Evolutionary conservation across 106 monocot species (phyloP).

Genomic region (Iris macrosiphon): DNA sequence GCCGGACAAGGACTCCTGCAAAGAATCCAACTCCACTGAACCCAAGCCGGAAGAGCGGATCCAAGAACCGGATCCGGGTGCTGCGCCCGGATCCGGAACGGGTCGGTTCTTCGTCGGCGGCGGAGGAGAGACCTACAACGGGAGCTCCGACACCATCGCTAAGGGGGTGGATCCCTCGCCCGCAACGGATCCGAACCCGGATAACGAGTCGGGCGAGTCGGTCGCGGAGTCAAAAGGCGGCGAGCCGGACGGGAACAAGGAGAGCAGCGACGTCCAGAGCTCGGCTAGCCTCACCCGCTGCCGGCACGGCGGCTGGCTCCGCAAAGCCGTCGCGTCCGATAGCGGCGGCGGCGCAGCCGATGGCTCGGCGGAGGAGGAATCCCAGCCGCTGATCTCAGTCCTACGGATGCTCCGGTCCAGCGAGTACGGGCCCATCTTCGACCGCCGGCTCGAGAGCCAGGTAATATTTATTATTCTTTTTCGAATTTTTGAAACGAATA

Average conservation of each 20-base stretch:
- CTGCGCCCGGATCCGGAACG: not conserved
- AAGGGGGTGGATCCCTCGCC: constrained; percentile 8
- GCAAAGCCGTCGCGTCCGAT: constrained; percentile 6
- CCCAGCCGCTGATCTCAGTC: constrained; percentile 57
- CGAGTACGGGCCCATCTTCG: constrained; percentile 58
- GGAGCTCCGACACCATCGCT: constrained; percentile 51
- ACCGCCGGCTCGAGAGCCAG: constrained; percentile 80
- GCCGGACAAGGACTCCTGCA: constrained; percentile 31
- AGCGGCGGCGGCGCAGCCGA: too few relatives aligned
- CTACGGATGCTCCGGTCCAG: constrained; percentile 56
- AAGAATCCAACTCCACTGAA: constrained; percentile 60
- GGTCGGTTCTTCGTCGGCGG: constrained; percentile 11
- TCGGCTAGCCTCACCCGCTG: constrained; percentile 60
- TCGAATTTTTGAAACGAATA: not conserved
- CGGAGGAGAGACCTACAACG: constrained; percentile 51
- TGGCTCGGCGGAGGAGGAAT: constrained; percentile 38
- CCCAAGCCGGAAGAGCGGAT: constrained; percentile 10
- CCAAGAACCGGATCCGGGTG: constrained; percentile 8
- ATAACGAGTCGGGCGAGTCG: constrained; percentile 49
- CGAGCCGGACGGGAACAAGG: constrained; percentile 18
- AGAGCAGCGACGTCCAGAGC: constrained; percentile 90
- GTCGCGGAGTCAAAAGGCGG: constrained; percentile 48
- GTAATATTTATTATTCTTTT: constrained; percentile 30
- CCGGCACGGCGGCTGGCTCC: constrained; percentile 6
- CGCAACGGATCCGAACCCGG: not conserved